A percentile compares a stretch with the other conserved stretches of the same genome.
Evolutionary conservation across 2,329 filamentous ascomycete genomes (phyloP).

Genomic region (Botryotinia calthae): DNA sequence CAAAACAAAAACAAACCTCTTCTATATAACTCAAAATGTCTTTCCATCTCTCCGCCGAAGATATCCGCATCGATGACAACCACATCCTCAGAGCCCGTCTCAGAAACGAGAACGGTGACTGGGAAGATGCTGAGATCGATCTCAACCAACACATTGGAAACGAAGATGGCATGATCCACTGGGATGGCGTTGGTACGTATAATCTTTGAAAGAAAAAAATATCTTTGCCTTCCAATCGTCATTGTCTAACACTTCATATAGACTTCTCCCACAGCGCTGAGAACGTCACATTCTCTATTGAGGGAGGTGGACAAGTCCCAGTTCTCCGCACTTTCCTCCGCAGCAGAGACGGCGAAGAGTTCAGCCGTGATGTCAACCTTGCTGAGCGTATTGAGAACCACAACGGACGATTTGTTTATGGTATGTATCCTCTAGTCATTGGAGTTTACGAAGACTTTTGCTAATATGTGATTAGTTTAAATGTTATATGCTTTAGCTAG

Average conservation of each 20-base stretch:
- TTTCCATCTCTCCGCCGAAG: conserved; percentile 51
- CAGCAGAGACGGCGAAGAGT: conserved; percentile 39
- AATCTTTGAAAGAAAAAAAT: no score
- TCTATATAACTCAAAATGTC: conserved; percentile 44
- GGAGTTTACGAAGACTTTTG: not conserved
- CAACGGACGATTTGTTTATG: conserved; percentile 42
- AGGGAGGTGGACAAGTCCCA: conserved; percentile 43
- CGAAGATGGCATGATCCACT: conserved; percentile 46
- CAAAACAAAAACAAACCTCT: conserved; percentile 36
- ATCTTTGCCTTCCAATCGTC: no score
- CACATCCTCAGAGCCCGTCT: conserved; percentile 54
- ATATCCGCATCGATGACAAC: conserved; percentile 48
- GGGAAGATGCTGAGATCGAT: conserved; percentile 49
- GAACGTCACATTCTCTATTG: conserved; percentile 41
- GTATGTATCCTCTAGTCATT: conserved; percentile 30
- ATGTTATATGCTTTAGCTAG: conserved; percentile 17
- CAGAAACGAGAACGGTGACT: conserved; percentile 44
- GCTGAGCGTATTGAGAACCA: conserved; percentile 44
- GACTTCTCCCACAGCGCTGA: conserved; percentile 41
- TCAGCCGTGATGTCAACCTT: conserved; percentile 44
- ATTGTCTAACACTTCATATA: conserved; percentile 17
- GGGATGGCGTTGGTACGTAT: conserved; percentile 38
- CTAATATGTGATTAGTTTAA: conserved; percentile 1
- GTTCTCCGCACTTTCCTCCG: conserved; percentile 42
- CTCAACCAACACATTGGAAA: conserved; percentile 55